A percentile compares a stretch with the other conserved stretches of the same genome.
These are phyloP conservation scores for Colletotrichum spinosum DNA, from an alignment of 2,329 filamentous ascomycete species.

Conservation along the genomic window DNA sequence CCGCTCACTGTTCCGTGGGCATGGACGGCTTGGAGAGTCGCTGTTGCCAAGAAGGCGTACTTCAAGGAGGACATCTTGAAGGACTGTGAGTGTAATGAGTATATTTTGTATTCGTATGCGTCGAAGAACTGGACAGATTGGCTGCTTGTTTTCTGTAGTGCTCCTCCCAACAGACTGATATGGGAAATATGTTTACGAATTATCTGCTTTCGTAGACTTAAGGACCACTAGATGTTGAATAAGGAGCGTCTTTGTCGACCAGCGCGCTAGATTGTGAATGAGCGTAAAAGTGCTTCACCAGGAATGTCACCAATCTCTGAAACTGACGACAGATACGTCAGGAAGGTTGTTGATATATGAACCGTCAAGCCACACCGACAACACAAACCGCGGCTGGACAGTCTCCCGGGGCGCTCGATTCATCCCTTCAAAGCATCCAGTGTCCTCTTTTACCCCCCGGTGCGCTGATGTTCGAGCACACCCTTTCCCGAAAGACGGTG, in stretches of 20 bases:
- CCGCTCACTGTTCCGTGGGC: conserved; percentile 33
- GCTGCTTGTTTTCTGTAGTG: background rate
- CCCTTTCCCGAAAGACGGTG: conserved; percentile 8
- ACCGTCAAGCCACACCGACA: background rate
- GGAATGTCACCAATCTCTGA: background rate
- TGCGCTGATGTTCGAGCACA: conserved; percentile 34
- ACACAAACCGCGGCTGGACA: conserved; percentile 6
- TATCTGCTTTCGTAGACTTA: conserved; percentile 6
- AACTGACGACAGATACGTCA: background rate
- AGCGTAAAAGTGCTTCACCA: conserved; percentile 17
- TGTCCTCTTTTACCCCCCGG: conserved; percentile 1
- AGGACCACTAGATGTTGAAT: background rate
- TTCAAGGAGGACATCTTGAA: conserved; percentile 23
- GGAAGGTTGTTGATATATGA: conserved; percentile 11
- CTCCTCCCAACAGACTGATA: background rate
- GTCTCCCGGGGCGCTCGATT: conserved; percentile 11
- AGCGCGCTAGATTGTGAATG: conserved; percentile 26
- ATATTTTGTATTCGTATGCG: background rate
- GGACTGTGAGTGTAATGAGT: too few relatives aligned
- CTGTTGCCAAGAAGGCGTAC: conserved; percentile 23
- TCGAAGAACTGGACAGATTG: background rate
- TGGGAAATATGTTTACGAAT: conserved; percentile 7
- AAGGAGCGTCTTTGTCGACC: conserved; percentile 29
- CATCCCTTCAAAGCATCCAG: conserved; percentile 29
- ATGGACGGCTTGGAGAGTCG: conserved; percentile 7